Evolutionary conservation across 83 land plant genomes (phyloP), one percentile per base, ranked within the genome.

Genomic region (Thuja plicata): DNA sequence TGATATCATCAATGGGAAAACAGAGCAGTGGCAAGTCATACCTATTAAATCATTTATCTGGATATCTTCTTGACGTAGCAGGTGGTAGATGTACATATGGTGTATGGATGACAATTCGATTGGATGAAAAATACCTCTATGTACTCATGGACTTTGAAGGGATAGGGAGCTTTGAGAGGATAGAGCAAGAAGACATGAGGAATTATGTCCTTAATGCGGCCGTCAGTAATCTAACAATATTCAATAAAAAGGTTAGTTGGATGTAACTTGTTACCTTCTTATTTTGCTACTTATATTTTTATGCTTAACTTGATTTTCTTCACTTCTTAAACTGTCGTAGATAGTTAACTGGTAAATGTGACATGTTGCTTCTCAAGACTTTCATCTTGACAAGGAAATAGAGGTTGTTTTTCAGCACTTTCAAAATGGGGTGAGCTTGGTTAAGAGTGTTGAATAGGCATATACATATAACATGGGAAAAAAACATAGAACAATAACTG

Each of bases 1-100:
- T 90, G 15, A 38, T 92, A 30, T 92, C 93, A 4, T 92, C 93
- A 3, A 92, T 90, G 92, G 92, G 92, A 4, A 92, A 90, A 73
- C 93, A 92, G 57, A 92, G 93, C 50, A 92, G 93, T 87, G 93
- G 93, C 0, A 91, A 91, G 48, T 91, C 91, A 5, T 91, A 91
- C 78, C 89, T 91, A 38, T 81, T 91, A 8, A 91, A 89, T 85
- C 92, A 91, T 62, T 74, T 91, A 16, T 81, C 89, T 7, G 89
- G 91, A 32, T 89, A 87, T 52, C 82, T 92, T 27, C 89, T 90
- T 46, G 93, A 90, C 71, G 92, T 92, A 54, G 88, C 93, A 0
- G 90, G 93, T 34, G 93, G 92, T 2, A 71, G 90, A 24, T 89
- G 93, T 82, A 92, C 90, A 21, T 88, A 91, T 88, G 92, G 92